Evolutionary conservation across 1,139 yeast genomes (phyloP), one percentile per base, ranked within the genome.

Genomic region (Hanseniaspora gamundiae): DNA sequence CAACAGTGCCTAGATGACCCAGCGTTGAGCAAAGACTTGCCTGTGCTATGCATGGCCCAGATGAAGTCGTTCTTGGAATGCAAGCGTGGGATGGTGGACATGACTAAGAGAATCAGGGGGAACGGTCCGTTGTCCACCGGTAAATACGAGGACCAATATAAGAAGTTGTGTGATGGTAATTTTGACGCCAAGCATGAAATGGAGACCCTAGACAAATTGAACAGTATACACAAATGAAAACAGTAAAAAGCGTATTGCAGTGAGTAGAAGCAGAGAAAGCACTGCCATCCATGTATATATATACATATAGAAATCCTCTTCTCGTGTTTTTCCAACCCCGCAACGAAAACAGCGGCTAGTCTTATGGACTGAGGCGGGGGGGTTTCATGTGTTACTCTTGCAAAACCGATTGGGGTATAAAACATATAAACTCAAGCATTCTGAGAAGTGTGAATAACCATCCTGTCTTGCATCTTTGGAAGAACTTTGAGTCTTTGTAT

Each of bases 91-190:
- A 75, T 77, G 56, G 79, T 84, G 47, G 95, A 87, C 57, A 86
- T 86, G 94, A 67, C 91, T 5, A 88, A 87, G 61, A 73, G 98
- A 52, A 84, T 91, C 68, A 73, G 85, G 58, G 98, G 98, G 8
- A 91, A 91, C 57, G 98, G 94, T 0, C 88, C 97, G 0, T 64
- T 85, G 41, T 85, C 95, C 9, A 84, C 94, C 2, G 98, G 98
- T 0, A 82, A 80, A 58, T 88, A 81, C 62, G 95, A 88, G 55
- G 91, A 84, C 47, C 85, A 85, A 43, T 82, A 81, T 52, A 85
- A 80, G 35, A 81, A 82, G 49, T 68, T 91, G 48, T 79, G 88
- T 0, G 62, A 69, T 3, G 98, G 97, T 0, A 72, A 87, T 47
- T 87, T 83, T 57, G 80, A 87, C 58, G 76, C 96, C 0, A 68